These are phyloP conservation scores for Stemphylium beticola DNA, from an alignment of 2,329 filamentous ascomycete genomes.

Conservation along the genomic window DNA sequence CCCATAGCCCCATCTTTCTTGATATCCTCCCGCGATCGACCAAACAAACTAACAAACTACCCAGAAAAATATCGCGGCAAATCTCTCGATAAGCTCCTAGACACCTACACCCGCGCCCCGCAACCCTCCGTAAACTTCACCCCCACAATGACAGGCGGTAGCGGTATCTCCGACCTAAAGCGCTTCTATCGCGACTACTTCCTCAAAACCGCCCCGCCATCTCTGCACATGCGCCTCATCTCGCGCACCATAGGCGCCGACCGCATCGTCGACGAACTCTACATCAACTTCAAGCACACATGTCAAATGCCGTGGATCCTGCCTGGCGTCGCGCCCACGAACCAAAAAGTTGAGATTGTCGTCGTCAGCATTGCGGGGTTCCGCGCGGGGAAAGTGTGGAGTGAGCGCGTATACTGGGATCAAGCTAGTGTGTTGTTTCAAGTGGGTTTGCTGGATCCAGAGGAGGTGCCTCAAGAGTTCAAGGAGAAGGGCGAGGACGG, in stretches of 20 bases:
- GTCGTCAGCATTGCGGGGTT: constrained; percentile 64
- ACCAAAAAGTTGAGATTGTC: constrained; percentile 62
- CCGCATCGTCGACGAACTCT: constrained; percentile 67
- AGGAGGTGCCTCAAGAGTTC: constrained; percentile 56
- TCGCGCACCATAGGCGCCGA: constrained; percentile 65
- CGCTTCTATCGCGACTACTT: constrained; percentile 66
- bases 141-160: constrained; percentile 55
- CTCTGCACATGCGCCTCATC: constrained; percentile 60
- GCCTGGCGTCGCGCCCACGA: constrained; percentile 63
- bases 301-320: constrained; percentile 65
- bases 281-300: constrained; percentile 63
- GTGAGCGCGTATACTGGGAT: constrained; percentile 68
- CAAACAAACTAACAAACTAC: constrained; percentile 4
- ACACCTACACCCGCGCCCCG: constrained; percentile 44
- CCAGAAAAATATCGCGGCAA: constrained; percentile 48
- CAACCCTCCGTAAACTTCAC: constrained; percentile 52
- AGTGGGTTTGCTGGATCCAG: constrained; percentile 62
- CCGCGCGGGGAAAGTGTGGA: constrained; percentile 60
- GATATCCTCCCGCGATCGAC: too few relatives aligned
- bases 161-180: constrained; percentile 50
- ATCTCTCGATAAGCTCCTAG: constrained; percentile 46
- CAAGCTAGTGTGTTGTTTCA: constrained; percentile 67
- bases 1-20: not conserved
- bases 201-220: constrained; percentile 54
- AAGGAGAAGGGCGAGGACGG: constrained; percentile 31